phyloP scores from a whole-genome alignment of 2,329 filamentous ascomycete species.

The Diaporthe sp. region DNA sequence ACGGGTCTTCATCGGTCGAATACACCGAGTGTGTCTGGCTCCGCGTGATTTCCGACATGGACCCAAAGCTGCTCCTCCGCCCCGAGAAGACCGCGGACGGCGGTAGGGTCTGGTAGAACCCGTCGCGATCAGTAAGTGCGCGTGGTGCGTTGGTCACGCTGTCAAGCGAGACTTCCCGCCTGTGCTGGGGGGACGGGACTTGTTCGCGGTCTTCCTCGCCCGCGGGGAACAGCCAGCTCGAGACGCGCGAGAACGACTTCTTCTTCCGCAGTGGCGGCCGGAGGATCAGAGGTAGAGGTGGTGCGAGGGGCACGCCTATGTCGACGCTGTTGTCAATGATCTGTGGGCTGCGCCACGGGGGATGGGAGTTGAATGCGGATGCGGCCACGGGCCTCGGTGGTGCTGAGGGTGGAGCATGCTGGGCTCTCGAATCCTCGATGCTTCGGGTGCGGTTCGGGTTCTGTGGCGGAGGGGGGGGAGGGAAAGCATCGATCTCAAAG shows the following conservation, averaged over 20 bases:
- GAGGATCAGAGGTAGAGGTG: conserved; percentile 67
- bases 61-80: conserved; percentile 55
- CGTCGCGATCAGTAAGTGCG: conserved; percentile 61
- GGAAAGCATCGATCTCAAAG: conserved; percentile 31
- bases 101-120: conserved; percentile 68
- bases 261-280: conserved; percentile 73
- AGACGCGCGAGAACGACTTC: conserved; percentile 73
- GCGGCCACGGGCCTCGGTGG: conserved; percentile 42
- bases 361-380: conserved; percentile 42
- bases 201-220: conserved; percentile 38
- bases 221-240: conserved; percentile 66
- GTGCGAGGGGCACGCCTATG: conserved; percentile 57
- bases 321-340: conserved; percentile 38
- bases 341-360: conserved; percentile 28
- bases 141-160: conserved; percentile 66
- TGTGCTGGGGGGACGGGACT: conserved; percentile 42
- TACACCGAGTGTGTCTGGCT: conserved; percentile 58
- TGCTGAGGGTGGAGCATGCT: not conserved
- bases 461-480: conserved; percentile 31
- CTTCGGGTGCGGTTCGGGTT: conserved; percentile 25
- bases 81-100: conserved; percentile 43
- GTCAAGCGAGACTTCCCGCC: conserved; percentile 55
- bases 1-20: conserved; percentile 53
- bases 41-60: conserved; percentile 45
- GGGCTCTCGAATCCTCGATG: conserved; percentile 26